A percentile compares a stretch with the other conserved stretches of the same genome.
Evolutionary conservation across 257 asterid species (phyloP).

Genomic region (Plantago ovata): DNA sequence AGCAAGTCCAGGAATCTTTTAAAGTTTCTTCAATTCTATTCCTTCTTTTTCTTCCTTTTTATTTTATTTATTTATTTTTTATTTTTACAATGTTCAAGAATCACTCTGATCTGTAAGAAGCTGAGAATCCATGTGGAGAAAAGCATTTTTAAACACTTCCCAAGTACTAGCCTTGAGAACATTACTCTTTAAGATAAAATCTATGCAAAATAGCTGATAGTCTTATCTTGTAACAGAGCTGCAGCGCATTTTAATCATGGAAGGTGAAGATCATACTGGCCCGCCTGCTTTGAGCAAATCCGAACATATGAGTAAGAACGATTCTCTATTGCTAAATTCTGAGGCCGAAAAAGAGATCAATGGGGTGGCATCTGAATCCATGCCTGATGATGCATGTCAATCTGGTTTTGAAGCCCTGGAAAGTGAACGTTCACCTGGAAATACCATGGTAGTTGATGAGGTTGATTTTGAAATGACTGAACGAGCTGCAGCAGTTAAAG

Average conservation of each 20-base stretch:
- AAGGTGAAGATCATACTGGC: constrained; percentile 45
- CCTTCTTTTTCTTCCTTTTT: too few species aligned
- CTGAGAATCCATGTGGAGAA: too few species aligned
- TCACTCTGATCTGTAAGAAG: too few species aligned
- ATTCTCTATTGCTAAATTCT: constrained; percentile 15
- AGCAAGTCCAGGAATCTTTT: too few species aligned
- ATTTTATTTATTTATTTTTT: too few species aligned
- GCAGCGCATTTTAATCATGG: constrained; percentile 46
- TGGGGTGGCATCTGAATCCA: constrained; percentile 19
- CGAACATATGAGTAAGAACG: constrained; percentile 36
- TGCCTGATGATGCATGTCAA: constrained; percentile 8
- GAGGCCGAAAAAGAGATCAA: constrained; percentile 21
- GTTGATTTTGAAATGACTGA: constrained; percentile 33
- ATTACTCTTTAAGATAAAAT: constrained; percentile 11
- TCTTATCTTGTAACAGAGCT: constrained; percentile 13
- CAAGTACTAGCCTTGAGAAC: not conserved
- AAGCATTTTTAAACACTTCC: too few species aligned
- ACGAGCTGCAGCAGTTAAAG: constrained; percentile 35
- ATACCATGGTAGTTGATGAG: not conserved
- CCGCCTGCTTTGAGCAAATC: constrained; percentile 45
- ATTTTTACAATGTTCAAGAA: too few species aligned
- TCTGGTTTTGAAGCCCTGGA: not conserved
- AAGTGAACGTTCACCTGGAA: not conserved
- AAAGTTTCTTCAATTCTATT: too few species aligned
- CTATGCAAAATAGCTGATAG: constrained; percentile 12